phyloP scores from a whole-genome alignment of 2,329 filamentous ascomycete species.

The Claviceps sp. region DNA sequence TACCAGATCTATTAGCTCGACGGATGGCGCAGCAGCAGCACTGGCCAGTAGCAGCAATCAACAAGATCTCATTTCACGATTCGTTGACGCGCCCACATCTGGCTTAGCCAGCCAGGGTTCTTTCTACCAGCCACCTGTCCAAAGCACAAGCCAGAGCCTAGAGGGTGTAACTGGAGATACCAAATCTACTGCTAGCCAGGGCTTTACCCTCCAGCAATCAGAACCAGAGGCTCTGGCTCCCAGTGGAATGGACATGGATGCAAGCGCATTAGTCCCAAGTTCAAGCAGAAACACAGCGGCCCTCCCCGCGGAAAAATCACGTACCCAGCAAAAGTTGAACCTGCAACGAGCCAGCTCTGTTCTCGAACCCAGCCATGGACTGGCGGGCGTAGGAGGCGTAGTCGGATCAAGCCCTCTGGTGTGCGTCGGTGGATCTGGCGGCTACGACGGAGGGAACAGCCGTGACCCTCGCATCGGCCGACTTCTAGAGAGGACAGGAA shows the following conservation, averaged over 20 bases:
- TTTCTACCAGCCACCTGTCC: constrained; percentile 29
- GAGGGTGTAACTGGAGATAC: constrained; percentile 25
- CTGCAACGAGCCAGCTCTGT: constrained; percentile 60
- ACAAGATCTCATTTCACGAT: constrained; percentile 44
- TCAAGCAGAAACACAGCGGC: constrained; percentile 25
- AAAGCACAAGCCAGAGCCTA: constrained; percentile 15
- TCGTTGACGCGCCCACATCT: constrained; percentile 39
- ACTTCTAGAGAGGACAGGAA: constrained; percentile 54
- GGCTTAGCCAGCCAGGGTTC: constrained; percentile 37
- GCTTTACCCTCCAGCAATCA: constrained; percentile 12
- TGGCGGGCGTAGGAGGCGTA: constrained; percentile 21
- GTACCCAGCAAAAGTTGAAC: constrained; percentile 65
- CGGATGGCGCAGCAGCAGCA: constrained; percentile 15
- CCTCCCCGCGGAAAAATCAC: constrained; percentile 41
- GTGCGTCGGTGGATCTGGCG: constrained; percentile 34
- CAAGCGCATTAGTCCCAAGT: constrained; percentile 35
- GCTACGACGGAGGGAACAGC: constrained; percentile 36
- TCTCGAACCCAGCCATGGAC: constrained; percentile 47
- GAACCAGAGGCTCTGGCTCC: constrained; percentile 11
- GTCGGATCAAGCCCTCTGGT: constrained; percentile 33
- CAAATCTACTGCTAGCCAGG: constrained; percentile 27
- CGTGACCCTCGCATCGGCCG: constrained; percentile 50
- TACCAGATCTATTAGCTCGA: constrained; percentile 18
- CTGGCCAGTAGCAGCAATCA: constrained; percentile 22
- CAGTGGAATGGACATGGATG: constrained; percentile 22